These are phyloP conservation scores for Onygenales sp. DNA, from an alignment of 2,329 filamentous ascomycete species.

Conservation along the genomic window DNA sequence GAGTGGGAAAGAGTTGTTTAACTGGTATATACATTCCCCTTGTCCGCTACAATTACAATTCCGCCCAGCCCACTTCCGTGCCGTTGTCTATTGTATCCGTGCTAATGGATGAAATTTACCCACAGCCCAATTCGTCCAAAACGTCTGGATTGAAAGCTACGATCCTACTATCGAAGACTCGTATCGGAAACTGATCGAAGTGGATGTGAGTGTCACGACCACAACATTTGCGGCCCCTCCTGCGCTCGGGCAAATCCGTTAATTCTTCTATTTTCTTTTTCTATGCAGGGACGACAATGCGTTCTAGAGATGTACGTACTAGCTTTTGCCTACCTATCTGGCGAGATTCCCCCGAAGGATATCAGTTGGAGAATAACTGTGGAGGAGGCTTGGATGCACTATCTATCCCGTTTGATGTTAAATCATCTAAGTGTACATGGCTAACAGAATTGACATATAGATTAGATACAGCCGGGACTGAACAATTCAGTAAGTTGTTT, in stretches of 20 bases:
- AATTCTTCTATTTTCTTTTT: conserved; percentile 1
- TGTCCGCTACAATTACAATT: background rate
- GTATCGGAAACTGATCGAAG: conserved; percentile 77
- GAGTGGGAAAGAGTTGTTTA: conserved; percentile 85
- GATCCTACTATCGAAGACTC: conserved; percentile 84
- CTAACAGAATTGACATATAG: conserved; percentile 30
- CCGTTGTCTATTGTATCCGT: too few relatives aligned
- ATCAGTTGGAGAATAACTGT: background rate
- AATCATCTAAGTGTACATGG: background rate
- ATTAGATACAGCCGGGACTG: conserved; percentile 82
- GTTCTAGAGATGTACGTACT: conserved; percentile 72
- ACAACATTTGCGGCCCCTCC: background rate
- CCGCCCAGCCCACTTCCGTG: background rate
- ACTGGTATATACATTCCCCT: conserved; percentile 53
- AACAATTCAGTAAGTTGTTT: conserved; percentile 70
- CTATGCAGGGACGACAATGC: conserved; percentile 66
- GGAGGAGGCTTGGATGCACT: background rate
- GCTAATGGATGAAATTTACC: too few relatives aligned
- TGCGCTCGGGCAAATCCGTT: background rate
- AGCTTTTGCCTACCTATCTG: background rate
- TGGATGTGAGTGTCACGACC: conserved; percentile 59
- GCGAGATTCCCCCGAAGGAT: background rate
- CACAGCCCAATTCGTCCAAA: conserved; percentile 82
- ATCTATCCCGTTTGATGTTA: background rate
- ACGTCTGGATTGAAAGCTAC: conserved; percentile 89